Base-by-base conservation (phyloP, 164 flowering plant genomes). In the Chimonanthus praecox region DNA sequence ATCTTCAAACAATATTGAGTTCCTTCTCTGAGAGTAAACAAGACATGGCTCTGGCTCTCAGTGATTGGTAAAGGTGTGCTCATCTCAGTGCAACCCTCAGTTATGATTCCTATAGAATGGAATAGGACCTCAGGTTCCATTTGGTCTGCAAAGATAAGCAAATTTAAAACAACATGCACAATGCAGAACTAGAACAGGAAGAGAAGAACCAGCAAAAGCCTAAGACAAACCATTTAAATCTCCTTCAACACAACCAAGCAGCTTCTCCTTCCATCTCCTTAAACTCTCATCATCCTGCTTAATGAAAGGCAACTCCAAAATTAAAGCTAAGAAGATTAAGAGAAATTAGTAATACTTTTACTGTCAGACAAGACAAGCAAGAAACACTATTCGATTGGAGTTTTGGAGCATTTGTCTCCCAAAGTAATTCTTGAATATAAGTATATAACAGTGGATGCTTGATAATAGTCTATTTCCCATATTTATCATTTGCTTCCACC, bases 231-330 rank as follows among this genome's bases (percentile, higher is more conserved):
- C 89, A 78, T 82, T 83, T 70, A 89, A 76, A 74, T 88, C 85
- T 21, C 80, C 80, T 76, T 89, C 96, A 20, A 89, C 74, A 70
- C 83, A 80, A 48, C 97, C 97, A 67, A 92, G 89, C 44, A 92
- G 85, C 86, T 89, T 79, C 78, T 92, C 94, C 77, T 92, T 92
- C 97, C 97, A 92, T 75, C 93, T 88, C 79, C 87, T 87, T 78
- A 90, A 77, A 82, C 96, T 91, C 73, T 91, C 96, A 89, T 91
- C 96, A 54, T 89, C 93, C 96, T 91, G 81, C 67, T 46, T 11
- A 63, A 63, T 16, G 50, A 15, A 64, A 47, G 20, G 18, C 7
- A 67, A 18, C 11, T 67, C 20, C 54, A 16, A 47, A 47, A 18
- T 65, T 44, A 43, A 65, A 65, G 47, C n/a, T 65, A 6, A 4